phyloP scores from a whole-genome alignment of 495 filamentous ascomycete genomes.

The Annulohypoxylon stygium region DNA sequence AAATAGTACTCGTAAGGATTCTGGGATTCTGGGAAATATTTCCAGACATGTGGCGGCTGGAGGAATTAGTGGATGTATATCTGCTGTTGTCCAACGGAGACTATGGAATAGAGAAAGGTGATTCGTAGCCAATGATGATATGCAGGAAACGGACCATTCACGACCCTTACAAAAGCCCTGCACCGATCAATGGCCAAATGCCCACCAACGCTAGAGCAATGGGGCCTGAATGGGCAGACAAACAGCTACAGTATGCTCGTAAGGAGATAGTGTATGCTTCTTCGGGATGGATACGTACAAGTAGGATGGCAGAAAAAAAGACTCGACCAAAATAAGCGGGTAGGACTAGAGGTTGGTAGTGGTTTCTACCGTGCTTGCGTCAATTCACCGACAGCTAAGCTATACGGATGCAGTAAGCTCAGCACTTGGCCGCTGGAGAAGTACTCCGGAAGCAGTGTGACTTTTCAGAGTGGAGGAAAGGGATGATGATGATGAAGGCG shows the following conservation, averaged over 20 bases:
- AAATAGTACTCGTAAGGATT: slow-evolving; percentile 35
- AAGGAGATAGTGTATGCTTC: slow-evolving; percentile 39
- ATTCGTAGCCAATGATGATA: slow-evolving; percentile 55
- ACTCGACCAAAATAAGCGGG: slow-evolving; percentile 33
- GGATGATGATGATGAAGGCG: slow-evolving; percentile 27
- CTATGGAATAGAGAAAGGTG: slow-evolving; percentile 48
- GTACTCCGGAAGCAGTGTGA: slow-evolving; percentile 32
- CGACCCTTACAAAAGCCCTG: slow-evolving; percentile 52
- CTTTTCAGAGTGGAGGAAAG: slow-evolving; percentile 32
- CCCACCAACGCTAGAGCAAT: slow-evolving; percentile 46
- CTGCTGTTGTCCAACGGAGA: slow-evolving; percentile 51
- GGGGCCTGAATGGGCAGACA: slow-evolving; percentile 46
- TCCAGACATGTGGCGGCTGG: slow-evolving; percentile 48
- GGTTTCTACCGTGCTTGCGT: slow-evolving; percentile 44
- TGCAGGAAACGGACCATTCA: slow-evolving; percentile 58
- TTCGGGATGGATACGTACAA: slow-evolving; percentile 44
- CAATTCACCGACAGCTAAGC: slow-evolving; percentile 47
- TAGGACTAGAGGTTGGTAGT: slow-evolving; percentile 47
- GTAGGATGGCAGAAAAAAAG: slow-evolving; percentile 33
- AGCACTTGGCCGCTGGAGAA: slow-evolving; percentile 42
- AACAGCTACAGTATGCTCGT: slow-evolving; percentile 41
- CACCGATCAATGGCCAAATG: slow-evolving; percentile 57
- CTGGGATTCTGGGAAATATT: slow-evolving; percentile 42
- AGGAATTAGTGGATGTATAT: slow-evolving; percentile 49
- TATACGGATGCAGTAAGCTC: slow-evolving; percentile 48